These are phyloP conservation scores for Peniophora sp. DNA, from an alignment of 1,284 basidiomycete genomes.

Conservation along the genomic window DNA sequence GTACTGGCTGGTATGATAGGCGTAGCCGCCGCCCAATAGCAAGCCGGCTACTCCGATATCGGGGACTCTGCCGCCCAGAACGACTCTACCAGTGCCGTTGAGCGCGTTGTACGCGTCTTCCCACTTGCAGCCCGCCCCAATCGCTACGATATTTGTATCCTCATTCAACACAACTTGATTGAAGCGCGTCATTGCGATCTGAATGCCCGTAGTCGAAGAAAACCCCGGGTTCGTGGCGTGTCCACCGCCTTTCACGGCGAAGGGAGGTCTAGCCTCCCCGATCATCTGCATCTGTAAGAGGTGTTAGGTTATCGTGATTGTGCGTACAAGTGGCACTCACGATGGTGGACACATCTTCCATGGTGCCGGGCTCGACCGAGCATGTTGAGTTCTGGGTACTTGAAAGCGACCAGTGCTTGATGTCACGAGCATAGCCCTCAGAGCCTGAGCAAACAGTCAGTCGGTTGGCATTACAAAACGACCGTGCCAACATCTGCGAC, in stretches of 20 bases:
- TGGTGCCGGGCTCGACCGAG: slow-evolving; percentile 40
- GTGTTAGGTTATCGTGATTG: no score
- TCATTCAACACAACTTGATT: slow-evolving; percentile 34
- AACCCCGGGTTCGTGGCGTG: slow-evolving; percentile 43
- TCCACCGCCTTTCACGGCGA: slow-evolving; percentile 41
- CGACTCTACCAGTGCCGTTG: slow-evolving; percentile 34
- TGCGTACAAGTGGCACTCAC: slow-evolving; percentile 17
- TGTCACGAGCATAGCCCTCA: slow-evolving; percentile 26
- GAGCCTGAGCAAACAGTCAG: slow-evolving; percentile 9
- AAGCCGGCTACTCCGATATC: slow-evolving; percentile 51
- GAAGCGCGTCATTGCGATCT: slow-evolving; percentile 47
- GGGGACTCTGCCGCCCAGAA: slow-evolving; percentile 43
- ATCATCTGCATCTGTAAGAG: neutral
- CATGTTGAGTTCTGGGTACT: slow-evolving; percentile 34
- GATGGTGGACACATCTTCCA: slow-evolving; percentile 33
- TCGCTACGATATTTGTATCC: slow-evolving; percentile 26
- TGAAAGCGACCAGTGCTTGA: slow-evolving; percentile 35
- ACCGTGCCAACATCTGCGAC: neutral
- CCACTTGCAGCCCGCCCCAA: slow-evolving; percentile 50
- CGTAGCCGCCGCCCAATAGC: slow-evolving; percentile 32
- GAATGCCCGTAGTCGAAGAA: slow-evolving; percentile 47
- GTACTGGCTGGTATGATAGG: slow-evolving; percentile 43
- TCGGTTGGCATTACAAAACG: neutral
- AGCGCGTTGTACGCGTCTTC: slow-evolving; percentile 48
- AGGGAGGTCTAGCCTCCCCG: neutral